Conservation (phyloP, 495 filamentous ascomycete species). For the Aspergillus coremiiformis region DNA sequence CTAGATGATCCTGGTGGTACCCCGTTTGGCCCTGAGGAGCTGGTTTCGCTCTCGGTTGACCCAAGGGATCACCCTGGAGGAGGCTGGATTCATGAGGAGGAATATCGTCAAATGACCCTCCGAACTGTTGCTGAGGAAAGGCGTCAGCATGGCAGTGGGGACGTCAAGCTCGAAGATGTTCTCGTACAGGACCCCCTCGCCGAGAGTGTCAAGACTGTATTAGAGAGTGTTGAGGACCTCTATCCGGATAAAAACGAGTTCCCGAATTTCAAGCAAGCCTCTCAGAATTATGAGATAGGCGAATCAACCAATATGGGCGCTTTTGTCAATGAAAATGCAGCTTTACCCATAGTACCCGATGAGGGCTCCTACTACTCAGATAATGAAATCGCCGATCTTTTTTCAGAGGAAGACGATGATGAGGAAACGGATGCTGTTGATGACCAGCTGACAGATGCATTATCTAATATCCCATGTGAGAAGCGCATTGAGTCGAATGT, state of each 20-base stretch:
- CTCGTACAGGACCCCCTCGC: slow-evolving; percentile 45
- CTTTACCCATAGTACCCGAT: slow-evolving; percentile 40
- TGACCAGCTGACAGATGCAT: slow-evolving; percentile 5
- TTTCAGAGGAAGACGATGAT: slow-evolving; percentile 17
- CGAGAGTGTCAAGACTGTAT: slow-evolving; percentile 57
- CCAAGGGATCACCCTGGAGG: slow-evolving; percentile 57
- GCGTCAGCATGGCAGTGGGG: slow-evolving; percentile 35
- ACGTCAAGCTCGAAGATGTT: slow-evolving; percentile 57
- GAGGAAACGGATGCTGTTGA: slow-evolving; percentile 8
- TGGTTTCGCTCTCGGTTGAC: slow-evolving; percentile 82
- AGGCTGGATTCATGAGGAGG: slow-evolving; percentile 88
- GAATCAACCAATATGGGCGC: slow-evolving; percentile 19
- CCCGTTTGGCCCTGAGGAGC: slow-evolving; percentile 69
- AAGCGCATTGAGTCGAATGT: neutral
- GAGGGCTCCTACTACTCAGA: slow-evolving; percentile 47
- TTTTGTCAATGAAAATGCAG: slow-evolving; percentile 42
- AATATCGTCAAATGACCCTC: slow-evolving; percentile 58
- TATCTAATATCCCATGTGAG: neutral
- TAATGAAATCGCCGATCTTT: slow-evolving; percentile 24
- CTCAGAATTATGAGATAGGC: neutral
- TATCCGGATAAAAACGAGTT: slow-evolving; percentile 57
- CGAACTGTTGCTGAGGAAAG: slow-evolving; percentile 57
- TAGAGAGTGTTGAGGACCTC: slow-evolving; percentile 81
- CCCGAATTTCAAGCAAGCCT: slow-evolving; percentile 13
- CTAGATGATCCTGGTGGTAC: slow-evolving; percentile 54